Evolutionary conservation across 805 yeast genomes (phyloP).

Genomic region (Wickerhamiella occidentalis): DNA sequence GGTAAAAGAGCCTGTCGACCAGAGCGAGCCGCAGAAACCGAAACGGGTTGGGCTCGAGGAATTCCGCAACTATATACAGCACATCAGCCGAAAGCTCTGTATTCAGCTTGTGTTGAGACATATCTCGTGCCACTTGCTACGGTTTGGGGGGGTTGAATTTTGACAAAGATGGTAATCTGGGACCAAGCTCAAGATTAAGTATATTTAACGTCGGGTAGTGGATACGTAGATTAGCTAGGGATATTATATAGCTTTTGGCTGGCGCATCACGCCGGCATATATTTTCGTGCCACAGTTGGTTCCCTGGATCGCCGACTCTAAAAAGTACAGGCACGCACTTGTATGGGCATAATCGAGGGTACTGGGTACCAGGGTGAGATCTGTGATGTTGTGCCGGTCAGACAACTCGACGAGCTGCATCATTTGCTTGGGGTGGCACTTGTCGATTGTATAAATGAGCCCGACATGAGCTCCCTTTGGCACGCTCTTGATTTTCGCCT

Average conservation of each 20-base stretch:
- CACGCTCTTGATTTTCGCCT: not conserved
- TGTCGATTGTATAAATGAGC: not conserved
- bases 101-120: not conserved
- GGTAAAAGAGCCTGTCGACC: not conserved
- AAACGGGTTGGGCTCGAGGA: constrained; percentile 4
- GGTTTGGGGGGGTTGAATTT: not conserved
- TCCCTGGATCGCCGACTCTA: not conserved
- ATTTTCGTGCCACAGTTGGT: not conserved
- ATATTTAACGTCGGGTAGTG: too few species aligned
- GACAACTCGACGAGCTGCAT: not conserved
- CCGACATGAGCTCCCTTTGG: not conserved
- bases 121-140: not conserved
- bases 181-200: too few species aligned
- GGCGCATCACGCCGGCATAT: not conserved
- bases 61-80: not conserved
- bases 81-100: not conserved
- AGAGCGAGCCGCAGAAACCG: not conserved
- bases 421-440: not conserved
- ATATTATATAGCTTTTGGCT: not conserved
- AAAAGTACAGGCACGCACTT: not conserved
- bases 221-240: too few species aligned
- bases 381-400: not conserved
- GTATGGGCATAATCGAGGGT: not conserved
- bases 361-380: not conserved
- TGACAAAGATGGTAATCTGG: too few species aligned